Percentiles rank a stretch among this genome's conserved stretches.
These are phyloP conservation scores for Ganoderma leucocontextum DNA, from an alignment of 1,284 basidiomycete species.

Conservation along the genomic window DNA sequence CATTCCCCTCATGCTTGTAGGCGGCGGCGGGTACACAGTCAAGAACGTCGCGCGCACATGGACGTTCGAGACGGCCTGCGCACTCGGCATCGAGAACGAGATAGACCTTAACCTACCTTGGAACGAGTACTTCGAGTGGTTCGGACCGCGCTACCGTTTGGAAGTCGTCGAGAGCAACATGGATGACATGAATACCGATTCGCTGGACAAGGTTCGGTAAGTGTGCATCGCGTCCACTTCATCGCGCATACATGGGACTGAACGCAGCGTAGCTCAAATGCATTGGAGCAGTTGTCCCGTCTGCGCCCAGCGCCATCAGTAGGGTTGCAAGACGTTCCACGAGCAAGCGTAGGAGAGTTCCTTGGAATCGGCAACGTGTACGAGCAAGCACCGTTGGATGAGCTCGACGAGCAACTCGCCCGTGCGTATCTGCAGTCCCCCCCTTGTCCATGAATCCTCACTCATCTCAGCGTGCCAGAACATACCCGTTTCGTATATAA, in stretches of 20 bases:
- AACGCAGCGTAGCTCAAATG: slow-evolving; percentile 42
- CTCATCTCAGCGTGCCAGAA: slow-evolving; percentile 49
- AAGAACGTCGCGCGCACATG: slow-evolving; percentile 96
- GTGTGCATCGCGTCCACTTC: slow-evolving; percentile 34
- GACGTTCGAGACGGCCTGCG: slow-evolving; percentile 97
- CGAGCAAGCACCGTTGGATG: slow-evolving; percentile 53
- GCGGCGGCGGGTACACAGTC: slow-evolving; percentile 96
- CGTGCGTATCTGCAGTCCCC: slow-evolving; percentile 55
- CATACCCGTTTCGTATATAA: slow-evolving; percentile 71
- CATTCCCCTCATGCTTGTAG: slow-evolving; percentile 90
- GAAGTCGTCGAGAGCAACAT: slow-evolving; percentile 94
- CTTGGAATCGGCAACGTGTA: slow-evolving; percentile 60
- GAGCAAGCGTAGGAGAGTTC: slow-evolving; percentile 72
- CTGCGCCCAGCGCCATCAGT: slow-evolving; percentile 89
- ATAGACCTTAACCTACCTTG: slow-evolving; percentile 90
- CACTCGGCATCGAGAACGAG: slow-evolving; percentile 82
- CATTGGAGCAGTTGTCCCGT: slow-evolving; percentile 82
- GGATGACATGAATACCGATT: slow-evolving; percentile 91
- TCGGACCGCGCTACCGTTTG: slow-evolving; percentile 93
- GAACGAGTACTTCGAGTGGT: slow-evolving; percentile 98
- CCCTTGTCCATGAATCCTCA: neutral
- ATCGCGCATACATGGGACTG: slow-evolving; percentile 13
- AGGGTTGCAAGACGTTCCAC: slow-evolving; percentile 86
- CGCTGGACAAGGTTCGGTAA: slow-evolving; percentile 84
- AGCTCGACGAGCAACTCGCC: slow-evolving; percentile 72